Conservation (phyloP, 345 rosid species). For the Ceriops zippeliana region DNA sequence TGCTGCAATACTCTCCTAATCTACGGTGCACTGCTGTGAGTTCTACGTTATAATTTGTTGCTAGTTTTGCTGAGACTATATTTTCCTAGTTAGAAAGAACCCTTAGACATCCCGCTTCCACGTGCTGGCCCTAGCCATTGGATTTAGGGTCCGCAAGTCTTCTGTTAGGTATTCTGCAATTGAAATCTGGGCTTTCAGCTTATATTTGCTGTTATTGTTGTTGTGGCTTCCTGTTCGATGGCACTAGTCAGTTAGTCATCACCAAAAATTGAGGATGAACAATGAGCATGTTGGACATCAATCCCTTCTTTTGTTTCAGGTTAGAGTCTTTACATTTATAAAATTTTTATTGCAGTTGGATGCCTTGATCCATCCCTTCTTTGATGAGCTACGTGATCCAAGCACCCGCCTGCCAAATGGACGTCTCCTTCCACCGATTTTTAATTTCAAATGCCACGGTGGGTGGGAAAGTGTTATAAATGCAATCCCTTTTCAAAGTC, state of each 20-base stretch:
- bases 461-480: constrained; percentile 17
- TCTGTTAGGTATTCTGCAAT: too few species aligned
- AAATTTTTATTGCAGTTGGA: constrained; percentile 49
- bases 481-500: background rate
- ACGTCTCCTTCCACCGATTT: constrained; percentile 79
- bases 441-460: constrained; percentile 91
- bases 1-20: constrained; percentile 94
- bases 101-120: too few species aligned
- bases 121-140: too few species aligned
- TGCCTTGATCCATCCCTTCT: constrained; percentile 87
- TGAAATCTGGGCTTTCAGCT: background rate
- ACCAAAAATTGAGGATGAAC: too few species aligned
- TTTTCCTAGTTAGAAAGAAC: background rate
- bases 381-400: constrained; percentile 84
- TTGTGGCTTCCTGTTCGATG: background rate
- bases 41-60: constrained; percentile 6
- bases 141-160: too few species aligned
- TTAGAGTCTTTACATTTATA: background rate
- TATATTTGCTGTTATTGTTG: background rate
- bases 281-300: background rate
- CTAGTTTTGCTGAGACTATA: background rate
- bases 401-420: constrained; percentile 79
- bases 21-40: constrained; percentile 85
- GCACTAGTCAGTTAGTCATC: too few species aligned
- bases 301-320: background rate